A percentile compares a stretch with the other conserved stretches of the same genome.
These are phyloP conservation scores for Emydomyces testavorans DNA, from an alignment of 2,329 filamentous ascomycete species.

Conservation along the genomic window DNA sequence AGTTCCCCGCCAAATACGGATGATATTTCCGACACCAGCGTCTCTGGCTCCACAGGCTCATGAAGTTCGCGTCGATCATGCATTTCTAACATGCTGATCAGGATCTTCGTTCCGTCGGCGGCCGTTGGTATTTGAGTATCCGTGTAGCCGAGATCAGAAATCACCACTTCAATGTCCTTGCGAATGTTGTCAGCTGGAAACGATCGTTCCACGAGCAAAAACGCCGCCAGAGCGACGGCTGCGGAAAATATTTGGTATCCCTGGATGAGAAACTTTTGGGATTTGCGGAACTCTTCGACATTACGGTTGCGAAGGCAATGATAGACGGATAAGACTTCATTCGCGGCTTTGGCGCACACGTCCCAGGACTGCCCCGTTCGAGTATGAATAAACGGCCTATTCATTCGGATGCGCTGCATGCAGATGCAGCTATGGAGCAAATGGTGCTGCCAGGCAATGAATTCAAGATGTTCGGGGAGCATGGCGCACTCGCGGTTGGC, in stretches of 20 bases:
- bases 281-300: conserved; percentile 17
- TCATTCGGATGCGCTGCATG: conserved; percentile 22
- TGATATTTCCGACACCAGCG: conserved; percentile 20
- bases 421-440: conserved; percentile 21
- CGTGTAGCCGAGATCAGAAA: conserved; percentile 18
- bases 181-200: conserved; percentile 19
- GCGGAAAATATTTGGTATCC: conserved; percentile 23
- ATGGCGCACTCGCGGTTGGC: conserved; percentile 11
- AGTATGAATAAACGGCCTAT: conserved; percentile 20
- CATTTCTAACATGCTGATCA: conserved; percentile 22
- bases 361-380: conserved; percentile 19
- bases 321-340: conserved; percentile 21
- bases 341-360: conserved; percentile 20
- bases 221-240: conserved; percentile 21
- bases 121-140: conserved; percentile 18
- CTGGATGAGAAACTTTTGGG: conserved; percentile 21
- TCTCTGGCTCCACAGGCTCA: conserved; percentile 17
- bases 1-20: conserved; percentile 22
- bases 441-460: conserved; percentile 21
- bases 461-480: conserved; percentile 16
- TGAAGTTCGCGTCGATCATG: conserved; percentile 18
- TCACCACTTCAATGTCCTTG: conserved; percentile 21
- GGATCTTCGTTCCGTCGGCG: conserved; percentile 19
- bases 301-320: conserved; percentile 18
- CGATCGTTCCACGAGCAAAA: conserved; percentile 22